Evolutionary conservation across 176 grass and related monocot species (phyloP), one percentile per base, ranked within the genome.

Genomic region (Guadua angustifolia): DNA sequence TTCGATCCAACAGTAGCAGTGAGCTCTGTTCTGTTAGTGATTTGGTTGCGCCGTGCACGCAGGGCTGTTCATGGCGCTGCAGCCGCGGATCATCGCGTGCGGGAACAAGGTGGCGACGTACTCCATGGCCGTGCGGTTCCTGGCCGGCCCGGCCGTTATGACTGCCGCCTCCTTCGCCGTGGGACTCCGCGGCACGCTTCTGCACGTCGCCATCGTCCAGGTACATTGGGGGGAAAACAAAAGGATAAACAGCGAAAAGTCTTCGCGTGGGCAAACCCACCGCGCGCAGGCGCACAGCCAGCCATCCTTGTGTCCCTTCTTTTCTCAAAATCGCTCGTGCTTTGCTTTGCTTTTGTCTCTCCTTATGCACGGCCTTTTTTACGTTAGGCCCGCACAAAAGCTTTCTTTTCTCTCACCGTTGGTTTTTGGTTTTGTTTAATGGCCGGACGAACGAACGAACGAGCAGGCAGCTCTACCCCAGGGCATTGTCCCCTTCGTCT

Each of bases 11-110:
- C 82, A 89, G 82, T 80, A n/a, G 11, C 9, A 8, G 9, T 19
- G 6, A 29, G 35, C 7, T 57, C 73, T 73, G 1, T 10, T 26
- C 22, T 25, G 26, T 64, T 17, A 33, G 47, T 40, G 1, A 68
- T 15, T n/a, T 4, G 68, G 5, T 51, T 2, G 26, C 14, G 11
- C 0, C 2, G 4, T 0, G 0, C 46, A 46, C 42, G 56, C 89
- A 99, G 96, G 96, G 11, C 75, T 99, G 89, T 99, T 99, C 86
- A 99, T 99, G 96, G 96, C 93, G 81, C 86, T 99, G 83, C 91
- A 99, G 83, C 96, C 93, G 13, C 82, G 89, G 81, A 99, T 99
- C 87, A 99, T 99, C 74, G 93, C 96, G 24, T 95, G 96, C 83
- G 96, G 96, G 29, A 94, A 99, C 79, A 92, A 90, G 86, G 93